phyloP scores from a whole-genome alignment of 176 grass and related monocot genomes.

The Microstegium vimineum region DNA sequence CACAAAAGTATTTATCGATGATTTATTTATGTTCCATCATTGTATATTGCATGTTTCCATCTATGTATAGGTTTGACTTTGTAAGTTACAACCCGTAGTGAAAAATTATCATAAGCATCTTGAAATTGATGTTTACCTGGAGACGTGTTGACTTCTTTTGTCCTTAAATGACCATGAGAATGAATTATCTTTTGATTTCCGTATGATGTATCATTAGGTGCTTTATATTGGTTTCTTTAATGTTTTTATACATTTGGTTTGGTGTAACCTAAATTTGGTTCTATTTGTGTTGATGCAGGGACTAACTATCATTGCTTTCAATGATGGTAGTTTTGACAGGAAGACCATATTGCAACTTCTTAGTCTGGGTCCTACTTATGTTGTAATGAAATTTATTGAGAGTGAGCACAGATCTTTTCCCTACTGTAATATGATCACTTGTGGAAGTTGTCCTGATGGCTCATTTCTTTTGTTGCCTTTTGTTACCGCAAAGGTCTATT shows the following conservation, averaged over 20 bases:
- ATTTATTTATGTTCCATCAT: conserved; percentile 11
- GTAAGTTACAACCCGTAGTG: background rate
- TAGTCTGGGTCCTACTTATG: conserved; percentile 86
- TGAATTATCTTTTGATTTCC: background rate
- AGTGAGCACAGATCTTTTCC: conserved; percentile 43
- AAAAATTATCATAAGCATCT: background rate
- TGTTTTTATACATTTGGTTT: background rate
- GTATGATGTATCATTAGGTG: background rate
- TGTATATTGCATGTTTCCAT: background rate
- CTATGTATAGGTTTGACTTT: background rate
- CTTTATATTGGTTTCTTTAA: background rate
- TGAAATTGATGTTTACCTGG: background rate
- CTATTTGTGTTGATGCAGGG: conserved; percentile 51
- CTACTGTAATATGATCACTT: background rate
- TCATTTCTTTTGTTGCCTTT: conserved; percentile 24
- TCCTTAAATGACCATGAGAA: background rate
- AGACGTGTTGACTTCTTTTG: background rate
- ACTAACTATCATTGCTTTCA: conserved; percentile 89
- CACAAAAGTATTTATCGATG: background rate
- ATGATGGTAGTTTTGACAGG: conserved; percentile 46
- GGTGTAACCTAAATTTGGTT: conserved; percentile 1
- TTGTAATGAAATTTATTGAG: conserved; percentile 78
- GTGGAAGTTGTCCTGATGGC: conserved; percentile 1
- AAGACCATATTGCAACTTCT: conserved; percentile 56
- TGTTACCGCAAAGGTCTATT: conserved; percentile 55